A percentile compares a stretch with the other conserved stretches of the same genome.
Conservation (phyloP, 148 eudicot species). For the Talinum fruticosum region DNA sequence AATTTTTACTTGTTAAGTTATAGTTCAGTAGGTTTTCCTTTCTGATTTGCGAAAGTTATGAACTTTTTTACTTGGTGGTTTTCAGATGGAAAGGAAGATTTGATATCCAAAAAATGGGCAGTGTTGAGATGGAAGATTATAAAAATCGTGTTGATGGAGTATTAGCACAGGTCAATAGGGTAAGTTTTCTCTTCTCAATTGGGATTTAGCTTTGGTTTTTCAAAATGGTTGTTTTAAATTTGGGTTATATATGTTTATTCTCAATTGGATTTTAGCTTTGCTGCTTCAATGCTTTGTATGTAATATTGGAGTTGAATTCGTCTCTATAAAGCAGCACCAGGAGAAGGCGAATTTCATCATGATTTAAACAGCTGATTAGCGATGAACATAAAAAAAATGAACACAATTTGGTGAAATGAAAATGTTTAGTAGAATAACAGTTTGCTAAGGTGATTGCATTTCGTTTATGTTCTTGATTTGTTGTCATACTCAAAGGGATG, state of each 20-base stretch:
- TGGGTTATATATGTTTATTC: background rate
- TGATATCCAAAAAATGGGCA: background rate
- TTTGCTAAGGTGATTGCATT: no score
- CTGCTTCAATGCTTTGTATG: background rate
- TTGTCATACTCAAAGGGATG: background rate
- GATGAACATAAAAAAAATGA: no score
- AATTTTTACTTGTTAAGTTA: background rate
- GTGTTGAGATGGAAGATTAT: background rate
- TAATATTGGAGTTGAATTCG: no score
- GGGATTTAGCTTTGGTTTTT: background rate
- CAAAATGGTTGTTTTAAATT: background rate
- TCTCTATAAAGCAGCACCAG: no score
- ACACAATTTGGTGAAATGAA: background rate
- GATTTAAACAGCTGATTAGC: background rate
- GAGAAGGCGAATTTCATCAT: no score
- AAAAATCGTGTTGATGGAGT: constrained; percentile 1
- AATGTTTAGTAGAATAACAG: no score
- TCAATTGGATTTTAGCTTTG: background rate
- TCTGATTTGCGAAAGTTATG: background rate
- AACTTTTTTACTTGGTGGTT: background rate
- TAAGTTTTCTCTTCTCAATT: constrained; percentile 1
- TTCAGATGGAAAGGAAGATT: background rate
- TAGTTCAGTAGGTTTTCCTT: background rate
- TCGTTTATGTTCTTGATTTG: no score
- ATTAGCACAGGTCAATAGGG: constrained; percentile 17